Evolutionary conservation across 202 grass and related monocot species (phyloP), one percentile per base, ranked within the genome.

Genomic region (Panicum virgatum): DNA sequence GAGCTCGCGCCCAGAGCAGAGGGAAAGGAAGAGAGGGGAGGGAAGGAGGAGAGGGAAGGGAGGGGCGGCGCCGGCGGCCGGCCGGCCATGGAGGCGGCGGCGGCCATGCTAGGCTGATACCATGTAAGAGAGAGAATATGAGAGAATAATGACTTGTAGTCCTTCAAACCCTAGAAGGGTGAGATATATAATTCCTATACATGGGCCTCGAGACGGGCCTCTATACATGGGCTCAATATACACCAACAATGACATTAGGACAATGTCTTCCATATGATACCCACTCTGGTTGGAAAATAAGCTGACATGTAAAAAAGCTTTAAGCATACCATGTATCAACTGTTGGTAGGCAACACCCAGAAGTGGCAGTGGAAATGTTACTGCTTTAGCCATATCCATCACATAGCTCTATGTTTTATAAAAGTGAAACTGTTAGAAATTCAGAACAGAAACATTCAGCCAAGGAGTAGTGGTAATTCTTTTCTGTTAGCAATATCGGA

Each of bases 291-390:
- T 38, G 64, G 42, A 9, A 73, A 75, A 68, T 75, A 40, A 58
- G 10, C 50, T 54, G 47, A 77, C n/a, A 62, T 66, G 40, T 59
- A 77, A 81, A 84, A 57, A 81, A 81, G 20, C 20, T 84, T 84
- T 72, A 64, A 48, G 12, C 71, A 50, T 94, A 97, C 92, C 95
- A 64, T 97, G 86, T 93, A 97, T 77, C 72, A 94, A 80, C 52
- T 94, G 90, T 71, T 93, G 95, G 75, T 94, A 91, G 20, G 95
- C 74, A 79, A 89, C 84, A 78, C 86, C 70, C 27, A 93, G 76
- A 78, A 97, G 86, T 66, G 92, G 95, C 72, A 94, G 76, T 82
- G 95, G 95, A 81, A 97, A 97, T 19, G 79, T 91, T 73, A 89
- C 81, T 63, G 82, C 79, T 87, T 97, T 97, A 51, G 95, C 90